Base-by-base conservation (phyloP, 2,329 filamentous ascomycete species). In the Epichloe amarillans region DNA sequence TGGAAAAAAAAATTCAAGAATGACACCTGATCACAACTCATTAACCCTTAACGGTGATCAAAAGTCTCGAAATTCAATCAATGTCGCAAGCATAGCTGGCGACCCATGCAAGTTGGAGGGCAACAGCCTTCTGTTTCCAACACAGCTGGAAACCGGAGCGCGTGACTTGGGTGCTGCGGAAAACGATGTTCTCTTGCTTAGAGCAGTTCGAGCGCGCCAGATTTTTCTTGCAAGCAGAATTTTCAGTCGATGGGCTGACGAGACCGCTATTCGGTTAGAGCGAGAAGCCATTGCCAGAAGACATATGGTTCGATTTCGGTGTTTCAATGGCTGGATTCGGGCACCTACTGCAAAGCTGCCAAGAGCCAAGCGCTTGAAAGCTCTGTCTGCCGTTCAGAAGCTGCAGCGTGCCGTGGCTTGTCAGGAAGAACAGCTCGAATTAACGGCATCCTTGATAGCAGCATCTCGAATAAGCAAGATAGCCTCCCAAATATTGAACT, bases 261-360 rank as follows among this genome's bases (percentile, higher is more conserved):
- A 76, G 47, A 76, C 85, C 11, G 75, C 73, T 5, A 80, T 86
- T 14, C 79, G 87, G 59, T 71, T 81, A 15, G 75, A 80, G 54
- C 76, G 79, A 40, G 87, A 85, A 4, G 79, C 77, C 4, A 73
- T 80, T 41, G 87, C 86, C 19, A 76, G 84, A 54, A 73, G 80
- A 54, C 84, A 88, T 61, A 80, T 90, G 53, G 68, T 93, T 50
- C 74, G 83, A 50, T 79, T 70, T 52, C 69, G 70, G 11, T 69
- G 63, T 50, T 69, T 69, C 50, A 59, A 59, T 40, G 61, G 61
- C 38, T 69, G 67, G 67, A 63, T 59, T 35, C 61, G 65, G 47
- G 58, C 60, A 6, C 66, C 67, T 14, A 60, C 53, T 33, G 58
- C 62, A 11, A 61, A 57, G 17, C 54, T 61, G 5, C 64, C 64